Evolutionary conservation across 2,329 filamentous ascomycete genomes (phyloP).

Genomic region (Botrytis fragariae): DNA sequence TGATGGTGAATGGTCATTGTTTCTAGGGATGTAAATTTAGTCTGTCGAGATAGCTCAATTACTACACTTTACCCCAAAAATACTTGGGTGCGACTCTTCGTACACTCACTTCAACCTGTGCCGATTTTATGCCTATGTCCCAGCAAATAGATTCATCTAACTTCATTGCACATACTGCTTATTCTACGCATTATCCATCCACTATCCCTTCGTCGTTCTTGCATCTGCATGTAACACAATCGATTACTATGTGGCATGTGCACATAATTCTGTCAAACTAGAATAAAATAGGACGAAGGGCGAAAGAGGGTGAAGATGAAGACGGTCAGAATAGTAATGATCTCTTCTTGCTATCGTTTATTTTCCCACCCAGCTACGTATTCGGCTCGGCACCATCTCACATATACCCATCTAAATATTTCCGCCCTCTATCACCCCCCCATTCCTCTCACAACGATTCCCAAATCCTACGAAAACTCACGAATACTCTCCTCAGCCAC

Average conservation of each 20-base stretch:
- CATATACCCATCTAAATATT: neutral
- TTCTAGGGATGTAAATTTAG: neutral
- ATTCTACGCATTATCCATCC: neutral
- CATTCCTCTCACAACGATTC: no score
- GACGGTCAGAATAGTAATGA: neutral
- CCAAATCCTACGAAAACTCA: neutral
- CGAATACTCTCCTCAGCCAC: slow-evolving; percentile 1
- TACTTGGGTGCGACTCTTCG: neutral
- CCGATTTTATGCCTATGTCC: neutral
- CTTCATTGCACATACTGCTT: neutral
- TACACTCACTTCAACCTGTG: neutral
- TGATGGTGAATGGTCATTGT: neutral
- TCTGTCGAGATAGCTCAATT: neutral
- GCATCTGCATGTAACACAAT: neutral
- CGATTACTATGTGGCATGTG: neutral
- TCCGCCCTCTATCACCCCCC: no score
- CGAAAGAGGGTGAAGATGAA: neutral
- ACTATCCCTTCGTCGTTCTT: neutral
- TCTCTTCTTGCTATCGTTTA: neutral
- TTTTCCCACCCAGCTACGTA: neutral
- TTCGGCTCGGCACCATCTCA: neutral
- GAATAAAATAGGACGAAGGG: neutral
- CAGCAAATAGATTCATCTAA: neutral
- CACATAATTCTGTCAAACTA: neutral
- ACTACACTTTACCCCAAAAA: neutral